Base-by-base conservation (phyloP, 345 rosid genomes). In the Capsella bursapastoris region DNA sequence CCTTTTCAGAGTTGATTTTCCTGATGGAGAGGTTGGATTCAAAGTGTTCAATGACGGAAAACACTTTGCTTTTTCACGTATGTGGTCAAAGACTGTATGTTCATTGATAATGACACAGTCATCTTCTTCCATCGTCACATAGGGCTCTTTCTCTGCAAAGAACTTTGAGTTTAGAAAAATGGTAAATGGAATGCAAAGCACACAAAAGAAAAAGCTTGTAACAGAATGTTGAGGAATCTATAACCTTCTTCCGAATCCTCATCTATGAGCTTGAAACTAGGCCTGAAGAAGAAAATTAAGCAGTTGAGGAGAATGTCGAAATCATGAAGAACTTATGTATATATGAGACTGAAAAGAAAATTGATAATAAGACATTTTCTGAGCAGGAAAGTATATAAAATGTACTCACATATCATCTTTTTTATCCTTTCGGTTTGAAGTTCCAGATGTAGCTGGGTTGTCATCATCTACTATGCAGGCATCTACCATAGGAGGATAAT, bases 211-310 rank as follows among this genome's bases (percentile, higher is more conserved):
- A 13, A 31, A 13, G 25, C 25, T 22, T 22, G 25, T 22, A 22
- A 22, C 25, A 22, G 25, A 22, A 22, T 22, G 25, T 22, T 22
- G 25, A 22, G 25, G 25, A 22, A 22, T 22, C 2, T 22, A 22
- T 22, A 22, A 91, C 95, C 93, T 85, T 82, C 95, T 64, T 63
- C 88, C 37, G 78, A 31, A n/a, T 91, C 96, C 69, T 94, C 96
- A 72, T 90, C 95, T 73, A 94, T 34, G 84, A 94, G 98, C 51
- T 73, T 82, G 88, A 94, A 94, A 82, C 89, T 91, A 59, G 98
- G 98, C 85, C 98, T 94, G 90, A 32, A 34, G 77, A 61, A 56
- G 66, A 43, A 74, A 48, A 78, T 25, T 22, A 49, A 73, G 65
- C 27, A 51, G 73, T 32, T 13, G 35, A 61, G 31, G 5, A 60